Conservation (phyloP, 2,329 filamentous ascomycete species). For the Paracamarosporium sp. region DNA sequence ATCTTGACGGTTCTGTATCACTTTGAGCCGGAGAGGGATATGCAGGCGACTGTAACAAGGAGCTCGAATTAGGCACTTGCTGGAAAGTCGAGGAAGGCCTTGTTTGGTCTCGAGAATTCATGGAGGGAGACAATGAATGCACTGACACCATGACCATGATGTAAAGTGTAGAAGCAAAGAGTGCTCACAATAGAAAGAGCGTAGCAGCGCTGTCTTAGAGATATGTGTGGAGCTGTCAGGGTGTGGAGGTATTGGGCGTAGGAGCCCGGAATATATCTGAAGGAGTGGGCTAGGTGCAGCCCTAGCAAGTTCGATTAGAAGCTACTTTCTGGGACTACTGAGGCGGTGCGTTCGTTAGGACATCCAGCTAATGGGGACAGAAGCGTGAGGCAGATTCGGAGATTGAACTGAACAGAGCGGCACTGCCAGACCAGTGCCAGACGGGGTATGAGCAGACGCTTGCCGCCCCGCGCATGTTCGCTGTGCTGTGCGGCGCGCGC, state of each 20-base stretch:
- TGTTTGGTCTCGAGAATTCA: conserved; percentile 38
- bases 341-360: conserved; percentile 40
- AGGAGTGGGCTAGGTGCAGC: conserved; percentile 23
- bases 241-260: conserved; percentile 27
- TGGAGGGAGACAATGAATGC: conserved; percentile 18
- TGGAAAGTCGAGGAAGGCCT: conserved; percentile 45
- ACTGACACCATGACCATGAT: conserved; percentile 1
- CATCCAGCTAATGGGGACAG: conserved; percentile 37
- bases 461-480: conserved; percentile 47
- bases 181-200: conserved; percentile 10
- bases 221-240: conserved; percentile 15
- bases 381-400: conserved; percentile 47
- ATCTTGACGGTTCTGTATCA: conserved; percentile 33
- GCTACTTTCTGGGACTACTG: conserved; percentile 35
- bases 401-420: conserved; percentile 36
- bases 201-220: conserved; percentile 16
- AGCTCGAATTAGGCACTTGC: conserved; percentile 29
- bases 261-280: conserved; percentile 39
- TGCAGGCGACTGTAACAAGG: conserved; percentile 36
- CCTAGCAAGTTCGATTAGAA: conserved; percentile 28
- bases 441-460: conserved; percentile 25
- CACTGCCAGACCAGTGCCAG: conserved; percentile 15
- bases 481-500: conserved; percentile 20
- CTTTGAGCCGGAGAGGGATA: conserved; percentile 45
- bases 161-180: conserved; percentile 7